These are phyloP conservation scores for Fusarium sp. DNA, from an alignment of 2,329 filamentous ascomycete species.

Conservation along the genomic window DNA sequence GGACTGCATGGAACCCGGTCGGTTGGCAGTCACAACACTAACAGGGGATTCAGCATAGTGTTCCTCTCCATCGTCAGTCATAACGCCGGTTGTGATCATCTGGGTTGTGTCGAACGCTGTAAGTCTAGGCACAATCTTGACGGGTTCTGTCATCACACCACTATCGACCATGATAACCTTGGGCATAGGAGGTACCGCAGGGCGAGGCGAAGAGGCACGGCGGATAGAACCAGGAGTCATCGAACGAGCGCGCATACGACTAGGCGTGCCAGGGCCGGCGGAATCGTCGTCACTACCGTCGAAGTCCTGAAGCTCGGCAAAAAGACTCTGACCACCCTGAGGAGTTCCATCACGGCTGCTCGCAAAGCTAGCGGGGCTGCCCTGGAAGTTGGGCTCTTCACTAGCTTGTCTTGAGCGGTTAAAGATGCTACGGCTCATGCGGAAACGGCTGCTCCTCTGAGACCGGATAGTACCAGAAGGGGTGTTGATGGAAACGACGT, in stretches of 20 bases:
- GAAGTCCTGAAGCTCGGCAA: conserved; percentile 88
- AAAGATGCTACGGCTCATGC: conserved; percentile 73
- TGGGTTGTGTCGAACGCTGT: conserved; percentile 19
- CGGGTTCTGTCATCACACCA: conserved; percentile 71
- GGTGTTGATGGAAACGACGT: conserved; percentile 68
- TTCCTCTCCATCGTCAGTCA: conserved; percentile 33
- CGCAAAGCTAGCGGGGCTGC: conserved; percentile 70
- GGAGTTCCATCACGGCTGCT: conserved; percentile 65
- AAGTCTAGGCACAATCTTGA: conserved; percentile 54
- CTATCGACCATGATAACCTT: conserved; percentile 70
- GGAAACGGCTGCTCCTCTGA: conserved; percentile 76
- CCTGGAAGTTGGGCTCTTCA: conserved; percentile 68
- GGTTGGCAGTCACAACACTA: conserved; percentile 48
- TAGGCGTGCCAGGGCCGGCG: conserved; percentile 67
- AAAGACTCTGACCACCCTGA: conserved; percentile 79
- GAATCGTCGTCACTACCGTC: conserved; percentile 81
- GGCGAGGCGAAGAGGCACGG: conserved; percentile 60
- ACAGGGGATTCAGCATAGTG: conserved; percentile 42
- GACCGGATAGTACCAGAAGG: conserved; percentile 70
- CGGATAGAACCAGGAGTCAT: conserved; percentile 63
- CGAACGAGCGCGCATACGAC: conserved; percentile 61
- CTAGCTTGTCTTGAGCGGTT: conserved; percentile 70
- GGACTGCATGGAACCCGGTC: conserved; percentile 60
- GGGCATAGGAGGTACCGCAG: conserved; percentile 63
- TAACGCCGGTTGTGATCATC: conserved; percentile 17